Conservation (phyloP, 768 basidiomycete genomes). For the Trametes elegans region DNA sequence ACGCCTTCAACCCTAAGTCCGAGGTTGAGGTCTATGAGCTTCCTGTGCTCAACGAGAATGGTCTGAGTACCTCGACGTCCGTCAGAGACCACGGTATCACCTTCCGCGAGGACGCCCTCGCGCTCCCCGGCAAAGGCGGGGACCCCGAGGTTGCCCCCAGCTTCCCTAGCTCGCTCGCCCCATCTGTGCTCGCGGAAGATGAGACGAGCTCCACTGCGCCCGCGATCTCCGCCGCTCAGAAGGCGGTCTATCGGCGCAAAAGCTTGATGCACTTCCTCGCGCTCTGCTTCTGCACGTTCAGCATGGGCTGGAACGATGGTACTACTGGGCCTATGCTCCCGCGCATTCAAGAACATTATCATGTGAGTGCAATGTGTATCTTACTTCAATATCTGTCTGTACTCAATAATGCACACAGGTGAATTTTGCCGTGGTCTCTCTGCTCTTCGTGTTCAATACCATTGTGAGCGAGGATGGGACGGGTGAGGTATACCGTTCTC, state of each 20-base stretch:
- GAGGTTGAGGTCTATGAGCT: constrained; percentile 14
- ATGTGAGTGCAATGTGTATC: constrained; percentile 30
- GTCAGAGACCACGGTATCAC: neutral
- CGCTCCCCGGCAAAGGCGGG: neutral
- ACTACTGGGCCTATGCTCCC: constrained; percentile 73
- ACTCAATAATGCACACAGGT: constrained; percentile 31
- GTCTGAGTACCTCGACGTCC: neutral
- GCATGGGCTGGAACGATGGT: constrained; percentile 79
- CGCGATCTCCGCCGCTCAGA: constrained; percentile 15
- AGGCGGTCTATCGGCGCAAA: constrained; percentile 12
- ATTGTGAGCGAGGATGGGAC: constrained; percentile 33
- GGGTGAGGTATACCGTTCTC: neutral
- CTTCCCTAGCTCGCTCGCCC: constrained; percentile 15
- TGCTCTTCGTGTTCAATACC: constrained; percentile 55
- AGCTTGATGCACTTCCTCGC: constrained; percentile 47
- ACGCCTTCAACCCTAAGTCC: neutral
- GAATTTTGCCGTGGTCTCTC: constrained; percentile 52
- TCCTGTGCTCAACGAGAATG: neutral
- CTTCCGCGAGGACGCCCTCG: constrained; percentile 6
- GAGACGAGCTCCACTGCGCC: constrained; percentile 13
- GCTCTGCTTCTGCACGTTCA: constrained; percentile 54
- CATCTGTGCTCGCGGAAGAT: constrained; percentile 3
- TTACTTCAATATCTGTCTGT: neutral
- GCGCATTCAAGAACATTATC: constrained; percentile 58
- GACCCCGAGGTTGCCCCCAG: constrained; percentile 17